A percentile compares a stretch with the other conserved stretches of the same genome.
These are phyloP conservation scores for Daldinia eschscholtzii DNA, from an alignment of 2,329 filamentous ascomycete species.

Conservation along the genomic window DNA sequence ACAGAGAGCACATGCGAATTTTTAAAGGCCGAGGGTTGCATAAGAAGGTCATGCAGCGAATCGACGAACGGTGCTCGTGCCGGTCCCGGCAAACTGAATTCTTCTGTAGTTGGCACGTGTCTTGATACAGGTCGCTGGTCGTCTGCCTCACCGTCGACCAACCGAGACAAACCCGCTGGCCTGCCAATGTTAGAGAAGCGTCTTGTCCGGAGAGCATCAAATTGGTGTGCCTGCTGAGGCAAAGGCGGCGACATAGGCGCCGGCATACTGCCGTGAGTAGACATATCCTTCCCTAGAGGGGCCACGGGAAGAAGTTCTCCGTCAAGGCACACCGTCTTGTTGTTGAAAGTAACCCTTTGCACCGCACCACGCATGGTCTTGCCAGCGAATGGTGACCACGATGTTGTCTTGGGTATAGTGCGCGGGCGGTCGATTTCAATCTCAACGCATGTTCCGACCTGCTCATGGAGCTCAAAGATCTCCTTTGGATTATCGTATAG, in stretches of 20 bases:
- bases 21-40: conserved; percentile 84
- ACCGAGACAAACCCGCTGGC: conserved; percentile 47
- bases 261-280: conserved; percentile 68
- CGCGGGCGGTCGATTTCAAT: conserved; percentile 81
- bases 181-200: conserved; percentile 53
- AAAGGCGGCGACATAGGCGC: conserved; percentile 67
- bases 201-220: conserved; percentile 54
- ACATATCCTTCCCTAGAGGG: conserved; percentile 80
- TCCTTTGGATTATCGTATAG: conserved; percentile 83
- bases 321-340: conserved; percentile 80
- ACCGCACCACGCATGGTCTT: conserved; percentile 77
- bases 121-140: conserved; percentile 45
- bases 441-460: conserved; percentile 78
- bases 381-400: conserved; percentile 80
- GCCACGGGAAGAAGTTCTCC: conserved; percentile 70
- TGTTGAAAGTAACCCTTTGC: conserved; percentile 81
- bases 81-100: conserved; percentile 61
- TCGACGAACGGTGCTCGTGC: conserved; percentile 66
- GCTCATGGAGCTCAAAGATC: conserved; percentile 86
- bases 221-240: conserved; percentile 54
- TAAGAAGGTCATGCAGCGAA: conserved; percentile 78
- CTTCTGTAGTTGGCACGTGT: conserved; percentile 55
- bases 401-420: conserved; percentile 62
- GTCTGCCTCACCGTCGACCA: conserved; percentile 54
- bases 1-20: conserved; percentile 92